A percentile compares a stretch with the other conserved stretches of the same genome.
phyloP scores from a whole-genome alignment of 1,139 yeast species.

The Taphrina sp. region DNA sequence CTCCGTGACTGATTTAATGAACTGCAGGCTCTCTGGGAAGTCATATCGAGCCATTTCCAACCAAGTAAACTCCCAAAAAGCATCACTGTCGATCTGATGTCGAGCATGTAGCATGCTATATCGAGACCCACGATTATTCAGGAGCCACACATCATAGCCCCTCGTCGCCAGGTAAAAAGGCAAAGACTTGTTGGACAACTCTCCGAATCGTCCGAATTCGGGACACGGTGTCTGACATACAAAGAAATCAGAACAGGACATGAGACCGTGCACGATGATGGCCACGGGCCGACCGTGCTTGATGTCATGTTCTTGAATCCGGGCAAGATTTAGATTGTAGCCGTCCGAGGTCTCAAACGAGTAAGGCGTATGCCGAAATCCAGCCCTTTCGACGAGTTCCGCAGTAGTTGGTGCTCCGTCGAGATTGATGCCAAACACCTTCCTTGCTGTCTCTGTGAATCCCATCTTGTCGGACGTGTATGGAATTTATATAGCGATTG shows the following conservation, averaged over 20 bases:
- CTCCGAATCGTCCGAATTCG: neutral
- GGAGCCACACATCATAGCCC: constrained; percentile 4
- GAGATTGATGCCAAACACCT: too few species aligned
- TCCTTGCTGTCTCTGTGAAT: too few species aligned
- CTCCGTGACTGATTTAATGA: neutral
- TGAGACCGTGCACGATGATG: neutral
- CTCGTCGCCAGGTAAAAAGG: neutral
- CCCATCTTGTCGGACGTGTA: too few species aligned
- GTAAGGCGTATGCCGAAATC: neutral
- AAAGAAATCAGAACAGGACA: constrained; percentile 4
- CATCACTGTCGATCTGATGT: neutral
- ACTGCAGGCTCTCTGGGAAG: neutral
- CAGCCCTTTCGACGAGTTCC: neutral
- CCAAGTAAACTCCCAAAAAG: constrained; percentile 1
- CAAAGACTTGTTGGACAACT: neutral
- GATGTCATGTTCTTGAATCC: neutral
- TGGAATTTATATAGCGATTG: too few species aligned
- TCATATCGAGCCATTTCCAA: neutral
- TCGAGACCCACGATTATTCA: neutral
- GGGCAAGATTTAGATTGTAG: neutral
- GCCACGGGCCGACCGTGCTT: neutral
- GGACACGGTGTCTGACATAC: neutral
- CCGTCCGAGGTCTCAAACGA: neutral
- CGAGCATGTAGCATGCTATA: neutral
- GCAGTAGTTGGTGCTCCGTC: neutral